Base-by-base conservation (phyloP, 805 yeast genomes). In the Wickerhamiella cacticola region DNA sequence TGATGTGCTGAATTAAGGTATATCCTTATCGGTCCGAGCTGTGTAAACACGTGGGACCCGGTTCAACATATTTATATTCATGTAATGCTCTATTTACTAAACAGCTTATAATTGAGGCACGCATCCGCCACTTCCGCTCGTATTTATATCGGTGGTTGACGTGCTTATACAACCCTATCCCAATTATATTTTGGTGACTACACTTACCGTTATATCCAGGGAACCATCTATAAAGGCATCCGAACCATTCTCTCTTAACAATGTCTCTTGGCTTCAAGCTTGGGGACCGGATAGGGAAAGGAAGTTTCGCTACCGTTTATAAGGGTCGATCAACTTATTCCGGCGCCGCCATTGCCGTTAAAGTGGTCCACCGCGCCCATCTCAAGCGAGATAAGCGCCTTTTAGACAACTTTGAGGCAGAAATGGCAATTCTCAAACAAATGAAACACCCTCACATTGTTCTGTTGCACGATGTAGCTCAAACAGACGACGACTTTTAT, bases 371-470 rank as follows among this genome's bases (percentile, higher is more conserved):
- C 34, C 73, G 94, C 48, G 76, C 86, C 21, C 80, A 85, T 58
- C 73, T 89, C 54, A 50, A 50, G 42, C 50, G 53, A 19, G 85
- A 84, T 59, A 86, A 84, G 70, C 88, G 88, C 60, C 71, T 92
- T 47, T 68, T 88, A 52, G 96, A 86, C 63, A 92, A 87, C 64
- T 72, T 92, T 58, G 97, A 89, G 64, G 78, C 88, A 50, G 98
- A 92, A 66, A 88, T 92, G 48, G 76, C 84, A 36, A 92, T 92
- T 40, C 70, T 92, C 53, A 87, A 87, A 68, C 78, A 84, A 48
- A 73, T 92, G 68, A 79, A 81, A 56, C 95, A 92, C 59, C 95
- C 96, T 1, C 97, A 92, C 63, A 82, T 92, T 48, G 98, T 92
- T 9, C 80, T 80, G 15, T 68, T 92, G 42, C 66, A 84, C 51